These are phyloP conservation scores for Inosperma sp. DNA, from an alignment of 768 basidiomycete species.

Conservation along the genomic window DNA sequence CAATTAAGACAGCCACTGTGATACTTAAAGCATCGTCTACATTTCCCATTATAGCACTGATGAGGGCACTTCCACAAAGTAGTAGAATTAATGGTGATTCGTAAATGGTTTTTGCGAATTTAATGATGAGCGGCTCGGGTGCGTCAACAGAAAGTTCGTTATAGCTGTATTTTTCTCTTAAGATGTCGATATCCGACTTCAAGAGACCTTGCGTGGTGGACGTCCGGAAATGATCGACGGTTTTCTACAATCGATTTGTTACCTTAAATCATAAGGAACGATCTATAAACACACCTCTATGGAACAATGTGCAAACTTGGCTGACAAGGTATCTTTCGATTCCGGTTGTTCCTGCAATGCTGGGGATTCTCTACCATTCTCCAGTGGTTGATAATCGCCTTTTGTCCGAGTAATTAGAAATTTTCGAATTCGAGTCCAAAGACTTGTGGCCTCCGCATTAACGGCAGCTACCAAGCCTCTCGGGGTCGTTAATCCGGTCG, in stretches of 20 bases:
- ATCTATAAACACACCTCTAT: slow-evolving; percentile 47
- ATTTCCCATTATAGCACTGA: slow-evolving; percentile 94
- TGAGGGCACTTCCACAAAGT: slow-evolving; percentile 81
- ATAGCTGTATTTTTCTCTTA: slow-evolving; percentile 73
- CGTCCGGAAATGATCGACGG: slow-evolving; percentile 65
- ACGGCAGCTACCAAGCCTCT: slow-evolving; percentile 43
- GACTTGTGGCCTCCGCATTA: slow-evolving; percentile 43
- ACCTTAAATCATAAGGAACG: slow-evolving; percentile 5
- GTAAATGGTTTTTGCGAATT: slow-evolving; percentile 94
- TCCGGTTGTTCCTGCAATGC: slow-evolving; percentile 28
- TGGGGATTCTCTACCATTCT: slow-evolving; percentile 37
- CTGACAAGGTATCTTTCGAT: slow-evolving; percentile 55
- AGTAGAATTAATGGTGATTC: slow-evolving; percentile 91
- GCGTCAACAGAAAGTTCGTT: slow-evolving; percentile 90
- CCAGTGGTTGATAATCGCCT: slow-evolving; percentile 30
- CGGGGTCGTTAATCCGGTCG: slow-evolving; percentile 43
- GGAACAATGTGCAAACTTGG: slow-evolving; percentile 62
- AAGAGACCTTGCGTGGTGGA: slow-evolving; percentile 60
- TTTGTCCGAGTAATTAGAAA: slow-evolving; percentile 37
- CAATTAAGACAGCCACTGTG: slow-evolving; percentile 85
- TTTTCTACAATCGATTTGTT: slow-evolving; percentile 48
- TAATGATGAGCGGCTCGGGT: slow-evolving; percentile 75
- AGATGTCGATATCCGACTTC: slow-evolving; percentile 52
- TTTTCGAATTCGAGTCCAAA: slow-evolving; percentile 47
- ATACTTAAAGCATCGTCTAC: slow-evolving; percentile 93